Conservation (phyloP, 805 yeast genomes). For the Nakazawaea anatomiae region DNA sequence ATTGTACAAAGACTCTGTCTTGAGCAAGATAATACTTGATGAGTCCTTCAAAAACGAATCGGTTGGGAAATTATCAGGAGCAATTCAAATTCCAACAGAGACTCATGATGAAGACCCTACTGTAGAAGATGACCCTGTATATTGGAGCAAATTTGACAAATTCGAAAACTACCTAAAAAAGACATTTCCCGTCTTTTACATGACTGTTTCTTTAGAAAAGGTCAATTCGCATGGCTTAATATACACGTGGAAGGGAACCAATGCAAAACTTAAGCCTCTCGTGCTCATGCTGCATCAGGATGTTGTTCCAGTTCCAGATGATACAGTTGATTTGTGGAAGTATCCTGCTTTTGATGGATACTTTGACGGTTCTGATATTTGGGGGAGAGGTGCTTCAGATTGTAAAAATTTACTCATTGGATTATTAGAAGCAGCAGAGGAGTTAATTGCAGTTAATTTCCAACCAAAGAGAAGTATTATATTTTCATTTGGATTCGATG, state of each 20-base stretch:
- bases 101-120: conserved; percentile 47
- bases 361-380: conserved; percentile 30
- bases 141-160: conserved; percentile 27
- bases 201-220: conserved; percentile 25
- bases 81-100: conserved; percentile 62
- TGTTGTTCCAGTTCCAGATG: conserved; percentile 41
- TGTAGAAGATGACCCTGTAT: conserved; percentile 44
- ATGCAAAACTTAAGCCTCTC: conserved; percentile 33
- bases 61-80: conserved; percentile 43
- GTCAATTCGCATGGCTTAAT: conserved; percentile 41
- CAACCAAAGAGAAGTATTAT: conserved; percentile 37
- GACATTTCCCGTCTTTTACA: conserved; percentile 35
- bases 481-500: conserved; percentile 46
- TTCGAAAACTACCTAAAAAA: conserved; percentile 34
- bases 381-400: conserved; percentile 36
- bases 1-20: conserved; percentile 24
- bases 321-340: conserved; percentile 32
- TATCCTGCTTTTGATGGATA: conserved; percentile 31
- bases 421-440: conserved; percentile 26
- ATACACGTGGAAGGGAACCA: conserved; percentile 37
- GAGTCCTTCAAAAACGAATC: conserved; percentile 33
- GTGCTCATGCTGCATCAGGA: conserved; percentile 47
- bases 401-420: conserved; percentile 40
- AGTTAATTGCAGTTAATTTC: conserved; percentile 25
- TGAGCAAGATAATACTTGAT: conserved; percentile 28